Conservation (phyloP, 805 yeast species). For the Torulaspora gathmanii region DNA sequence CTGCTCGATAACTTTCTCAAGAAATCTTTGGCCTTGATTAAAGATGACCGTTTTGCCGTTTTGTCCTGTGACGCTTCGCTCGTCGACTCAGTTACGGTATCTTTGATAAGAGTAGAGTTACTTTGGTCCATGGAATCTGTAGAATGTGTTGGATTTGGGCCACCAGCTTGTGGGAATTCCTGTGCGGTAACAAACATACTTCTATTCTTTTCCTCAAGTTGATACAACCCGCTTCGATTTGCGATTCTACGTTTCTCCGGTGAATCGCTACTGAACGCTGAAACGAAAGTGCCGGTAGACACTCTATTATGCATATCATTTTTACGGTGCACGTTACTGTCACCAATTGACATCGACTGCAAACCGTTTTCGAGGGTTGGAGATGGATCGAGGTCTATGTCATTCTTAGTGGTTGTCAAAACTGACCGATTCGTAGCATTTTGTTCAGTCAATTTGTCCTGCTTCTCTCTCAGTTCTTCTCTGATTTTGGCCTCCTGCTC, state of each 20-base stretch:
- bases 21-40: conserved; percentile 14
- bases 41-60: conserved; percentile 6
- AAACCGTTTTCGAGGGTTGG: conserved; percentile 23
- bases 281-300: conserved; percentile 23
- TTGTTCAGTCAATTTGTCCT: conserved; percentile 5
- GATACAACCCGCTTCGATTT: conserved; percentile 26
- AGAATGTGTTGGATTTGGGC: background rate
- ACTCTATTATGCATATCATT: conserved; percentile 12
- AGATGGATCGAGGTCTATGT: conserved; percentile 19
- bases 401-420: conserved; percentile 3
- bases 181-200: conserved; percentile 31
- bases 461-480: conserved; percentile 5
- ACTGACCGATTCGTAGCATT: conserved; percentile 6
- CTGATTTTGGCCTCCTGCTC: conserved; percentile 11
- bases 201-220: conserved; percentile 28
- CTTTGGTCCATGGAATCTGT: conserved; percentile 1
- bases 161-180: conserved; percentile 18
- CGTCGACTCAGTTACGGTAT: background rate
- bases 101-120: conserved; percentile 3
- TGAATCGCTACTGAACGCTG: conserved; percentile 29
- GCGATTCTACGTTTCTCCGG: conserved; percentile 21
- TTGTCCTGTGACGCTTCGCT: background rate
- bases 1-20: conserved; percentile 14
- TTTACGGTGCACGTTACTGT: background rate
- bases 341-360: conserved; percentile 14